Evolutionary conservation across 2,329 filamentous ascomycete genomes (phyloP).

Genomic region (Neonectria punicea): DNA sequence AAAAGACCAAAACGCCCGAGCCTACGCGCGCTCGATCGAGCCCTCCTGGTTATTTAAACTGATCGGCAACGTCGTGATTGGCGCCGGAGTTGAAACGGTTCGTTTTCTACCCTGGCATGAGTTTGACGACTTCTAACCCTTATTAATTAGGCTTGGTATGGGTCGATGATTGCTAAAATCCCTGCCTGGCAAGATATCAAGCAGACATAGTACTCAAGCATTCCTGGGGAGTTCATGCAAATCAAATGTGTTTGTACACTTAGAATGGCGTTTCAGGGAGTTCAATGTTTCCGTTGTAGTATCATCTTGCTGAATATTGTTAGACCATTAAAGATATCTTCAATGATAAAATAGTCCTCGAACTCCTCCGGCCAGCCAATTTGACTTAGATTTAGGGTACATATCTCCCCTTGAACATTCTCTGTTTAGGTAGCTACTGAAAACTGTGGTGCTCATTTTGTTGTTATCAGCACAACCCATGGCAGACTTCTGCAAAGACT

Average conservation of each 20-base stretch:
- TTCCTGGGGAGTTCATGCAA: not conserved
- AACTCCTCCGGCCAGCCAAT: too few species aligned
- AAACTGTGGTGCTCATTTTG: too few species aligned
- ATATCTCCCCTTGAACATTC: too few species aligned
- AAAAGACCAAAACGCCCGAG: not conserved
- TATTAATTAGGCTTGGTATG: not conserved
- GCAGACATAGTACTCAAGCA: not conserved
- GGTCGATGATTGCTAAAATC: not conserved
- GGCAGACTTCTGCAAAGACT: too few species aligned
- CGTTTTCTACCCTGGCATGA: not conserved
- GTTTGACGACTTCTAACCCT: not conserved
- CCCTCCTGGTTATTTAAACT: not conserved
- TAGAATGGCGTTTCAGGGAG: not conserved
- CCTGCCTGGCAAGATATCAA: not conserved
- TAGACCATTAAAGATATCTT: too few species aligned
- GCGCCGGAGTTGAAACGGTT: conserved; percentile 1
- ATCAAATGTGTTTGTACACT: not conserved
- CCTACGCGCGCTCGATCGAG: not conserved
- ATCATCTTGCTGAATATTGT: not conserved
- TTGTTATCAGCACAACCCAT: too few species aligned
- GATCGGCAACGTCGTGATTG: conserved; percentile 2
- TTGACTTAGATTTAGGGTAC: too few species aligned
- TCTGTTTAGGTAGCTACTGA: too few species aligned
- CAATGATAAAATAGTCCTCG: too few species aligned
- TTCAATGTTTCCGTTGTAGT: not conserved